Percentiles rank a stretch among this genome's conserved stretches.
phyloP scores from a whole-genome alignment of 148 eudicot species.

The Nepenthes mirabilis region DNA sequence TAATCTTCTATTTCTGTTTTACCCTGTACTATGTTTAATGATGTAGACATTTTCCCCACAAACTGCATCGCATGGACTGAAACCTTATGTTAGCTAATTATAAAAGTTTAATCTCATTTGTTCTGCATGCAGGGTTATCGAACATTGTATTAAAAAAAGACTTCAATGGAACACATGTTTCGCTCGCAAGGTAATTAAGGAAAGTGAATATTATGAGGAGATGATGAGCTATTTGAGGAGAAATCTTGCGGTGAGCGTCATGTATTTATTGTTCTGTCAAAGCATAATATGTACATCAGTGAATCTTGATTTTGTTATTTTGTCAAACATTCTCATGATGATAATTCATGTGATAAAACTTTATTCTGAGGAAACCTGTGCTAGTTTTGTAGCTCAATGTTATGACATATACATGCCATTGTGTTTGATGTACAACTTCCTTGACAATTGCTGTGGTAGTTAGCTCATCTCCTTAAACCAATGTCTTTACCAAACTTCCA shows the following conservation, averaged over 20 bases:
- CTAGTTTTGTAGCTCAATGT: too few species aligned
- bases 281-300: background rate
- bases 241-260: slow-evolving; percentile 74
- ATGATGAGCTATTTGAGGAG: slow-evolving; percentile 85
- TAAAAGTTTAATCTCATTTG: background rate
- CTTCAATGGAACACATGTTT: slow-evolving; percentile 76
- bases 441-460: too few species aligned
- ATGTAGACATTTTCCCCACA: too few species aligned
- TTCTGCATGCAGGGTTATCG: slow-evolving; percentile 54
- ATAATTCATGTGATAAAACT: background rate
- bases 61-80: background rate
- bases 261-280: background rate
- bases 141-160: slow-evolving; percentile 84
- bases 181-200: slow-evolving; percentile 84
- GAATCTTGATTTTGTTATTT: background rate
- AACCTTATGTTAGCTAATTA: background rate
- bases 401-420: too few species aligned
- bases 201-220: slow-evolving; percentile 92
- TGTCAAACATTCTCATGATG: background rate
- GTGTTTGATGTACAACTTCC: too few species aligned
- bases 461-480: too few species aligned
- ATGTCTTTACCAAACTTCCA: too few species aligned
- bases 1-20: background rate
- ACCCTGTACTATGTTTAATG: background rate
- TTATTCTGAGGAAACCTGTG: too few species aligned